Percentiles rank a stretch among this genome's conserved stretches.
Conservation (phyloP, 306 rosid species). For the Pterocarpus macrocarpus region DNA sequence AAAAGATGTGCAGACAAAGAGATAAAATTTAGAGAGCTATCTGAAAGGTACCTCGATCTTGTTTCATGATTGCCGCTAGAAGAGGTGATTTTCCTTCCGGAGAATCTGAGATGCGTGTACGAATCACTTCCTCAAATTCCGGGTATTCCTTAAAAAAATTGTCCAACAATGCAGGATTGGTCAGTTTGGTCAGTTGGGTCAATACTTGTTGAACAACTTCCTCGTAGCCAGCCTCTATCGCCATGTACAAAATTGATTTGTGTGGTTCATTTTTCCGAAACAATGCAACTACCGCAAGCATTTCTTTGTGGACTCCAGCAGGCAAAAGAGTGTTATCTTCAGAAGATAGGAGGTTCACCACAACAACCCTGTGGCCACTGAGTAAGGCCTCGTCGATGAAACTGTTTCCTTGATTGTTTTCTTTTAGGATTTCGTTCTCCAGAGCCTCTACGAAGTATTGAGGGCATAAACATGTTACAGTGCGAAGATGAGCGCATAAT, state of each 20-base stretch:
- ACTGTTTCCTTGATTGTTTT: neutral
- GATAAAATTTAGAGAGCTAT: too few relatives aligned
- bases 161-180: neutral
- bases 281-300: neutral
- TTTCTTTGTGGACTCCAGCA: too few relatives aligned
- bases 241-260: neutral
- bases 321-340: too few relatives aligned
- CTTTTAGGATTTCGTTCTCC: too few relatives aligned
- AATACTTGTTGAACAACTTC: neutral
- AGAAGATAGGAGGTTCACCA: neutral
- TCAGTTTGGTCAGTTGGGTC: too few relatives aligned
- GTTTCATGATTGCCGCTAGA: neutral
- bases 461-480: too few relatives aligned
- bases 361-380: too few relatives aligned
- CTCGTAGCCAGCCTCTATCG: neutral
- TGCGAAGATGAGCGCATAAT: neutral
- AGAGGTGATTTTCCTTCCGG: neutral
- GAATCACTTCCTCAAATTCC: neutral
- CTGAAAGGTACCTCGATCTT: neutral
- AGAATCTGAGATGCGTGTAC: rapidly evolving
- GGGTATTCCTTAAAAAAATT: too few relatives aligned
- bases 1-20: too few relatives aligned
- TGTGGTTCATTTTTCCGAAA: neutral
- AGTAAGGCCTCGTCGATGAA: constrained; percentile 18
- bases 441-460: too few relatives aligned